These are phyloP conservation scores for Metschnikowia orientalis DNA, from an alignment of 805 yeast species.

Conservation along the genomic window DNA sequence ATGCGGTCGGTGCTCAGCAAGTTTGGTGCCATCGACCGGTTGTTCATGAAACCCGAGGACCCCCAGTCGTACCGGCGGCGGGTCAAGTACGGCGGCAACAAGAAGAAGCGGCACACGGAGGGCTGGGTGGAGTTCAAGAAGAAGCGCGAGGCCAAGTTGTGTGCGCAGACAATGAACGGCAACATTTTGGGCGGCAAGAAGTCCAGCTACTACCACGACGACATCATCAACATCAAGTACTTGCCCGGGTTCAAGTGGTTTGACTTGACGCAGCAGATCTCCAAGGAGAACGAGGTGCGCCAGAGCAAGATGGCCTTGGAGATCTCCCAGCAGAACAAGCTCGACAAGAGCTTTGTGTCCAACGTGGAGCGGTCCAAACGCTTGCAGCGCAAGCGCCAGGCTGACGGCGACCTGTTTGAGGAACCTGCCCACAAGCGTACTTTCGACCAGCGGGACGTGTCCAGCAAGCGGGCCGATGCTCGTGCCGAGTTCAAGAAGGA, in stretches of 20 bases:
- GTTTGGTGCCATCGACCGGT: constrained; percentile 85
- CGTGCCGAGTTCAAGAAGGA: constrained; percentile 41
- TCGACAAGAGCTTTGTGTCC: constrained; percentile 76
- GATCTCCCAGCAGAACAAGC: constrained; percentile 79
- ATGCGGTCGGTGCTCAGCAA: constrained; percentile 72
- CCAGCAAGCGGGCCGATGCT: constrained; percentile 65
- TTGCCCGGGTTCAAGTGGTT: constrained; percentile 92
- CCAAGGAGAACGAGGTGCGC: constrained; percentile 82
- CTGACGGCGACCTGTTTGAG: constrained; percentile 15
- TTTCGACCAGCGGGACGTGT: constrained; percentile 67
- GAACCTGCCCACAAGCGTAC: constrained; percentile 34
- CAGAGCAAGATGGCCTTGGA: constrained; percentile 86
- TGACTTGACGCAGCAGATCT: constrained; percentile 88
- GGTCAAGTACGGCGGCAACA: constrained; percentile 86
- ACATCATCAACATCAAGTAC: constrained; percentile 85
- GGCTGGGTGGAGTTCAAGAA: constrained; percentile 94
- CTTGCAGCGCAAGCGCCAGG: constrained; percentile 50
- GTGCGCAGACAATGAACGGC: constrained; percentile 83
- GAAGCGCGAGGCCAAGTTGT: constrained; percentile 83
- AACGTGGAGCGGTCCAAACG: constrained; percentile 85
- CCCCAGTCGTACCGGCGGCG: constrained; percentile 58
- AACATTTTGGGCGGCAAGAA: constrained; percentile 90
- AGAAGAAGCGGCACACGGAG: constrained; percentile 80
- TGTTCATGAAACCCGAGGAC: constrained; percentile 85
- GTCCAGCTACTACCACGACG: constrained; percentile 88